Conservation (phyloP, 106 monocot genomes). For the Apostasia shenzhenica region DNA sequence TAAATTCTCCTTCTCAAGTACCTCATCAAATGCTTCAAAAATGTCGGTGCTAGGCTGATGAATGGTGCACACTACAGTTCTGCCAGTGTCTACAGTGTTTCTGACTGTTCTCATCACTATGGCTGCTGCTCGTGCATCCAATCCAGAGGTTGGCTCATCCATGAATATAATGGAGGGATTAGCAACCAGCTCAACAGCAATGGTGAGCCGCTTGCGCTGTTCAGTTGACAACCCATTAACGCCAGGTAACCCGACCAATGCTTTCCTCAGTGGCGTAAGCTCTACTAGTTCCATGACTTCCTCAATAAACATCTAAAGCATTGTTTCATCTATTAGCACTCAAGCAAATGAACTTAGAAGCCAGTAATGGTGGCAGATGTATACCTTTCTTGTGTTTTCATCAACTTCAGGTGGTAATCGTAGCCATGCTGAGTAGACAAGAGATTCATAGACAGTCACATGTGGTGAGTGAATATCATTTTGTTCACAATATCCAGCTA, state of each 20-base stretch:
- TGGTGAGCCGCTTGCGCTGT: constrained; percentile 18
- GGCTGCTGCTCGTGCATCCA: constrained; percentile 22
- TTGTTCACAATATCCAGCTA: constrained; percentile 82
- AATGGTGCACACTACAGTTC: constrained; percentile 22
- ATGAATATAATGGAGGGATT: constrained; percentile 24
- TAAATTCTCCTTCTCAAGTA: neutral
- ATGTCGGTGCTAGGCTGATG: constrained; percentile 25
- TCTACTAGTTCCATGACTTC: constrained; percentile 26
- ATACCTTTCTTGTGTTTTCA: constrained; percentile 45
- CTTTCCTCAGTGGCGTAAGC: constrained; percentile 3
- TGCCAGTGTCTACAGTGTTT: constrained; percentile 14
- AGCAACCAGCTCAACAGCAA: constrained; percentile 24
- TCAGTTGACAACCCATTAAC: constrained; percentile 22
- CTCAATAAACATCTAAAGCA: constrained; percentile 13
- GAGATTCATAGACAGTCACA: constrained; percentile 77
- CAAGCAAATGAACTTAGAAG: neutral
- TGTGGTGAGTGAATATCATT: constrained; percentile 84
- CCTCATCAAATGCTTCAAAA: constrained; percentile 26
- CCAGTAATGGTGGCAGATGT: neutral
- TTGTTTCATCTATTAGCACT: too few species aligned
- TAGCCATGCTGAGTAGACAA: constrained; percentile 79
- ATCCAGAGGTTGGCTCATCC: constrained; percentile 25
- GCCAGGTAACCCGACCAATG: constrained; percentile 19
- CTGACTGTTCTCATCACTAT: constrained; percentile 18
- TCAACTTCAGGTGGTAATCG: constrained; percentile 63